A percentile compares a stretch with the other conserved stretches of the same genome.
Evolutionary conservation across 805 yeast genomes (phyloP).

Genomic region (Sugiyamaella qingdaonensis): DNA sequence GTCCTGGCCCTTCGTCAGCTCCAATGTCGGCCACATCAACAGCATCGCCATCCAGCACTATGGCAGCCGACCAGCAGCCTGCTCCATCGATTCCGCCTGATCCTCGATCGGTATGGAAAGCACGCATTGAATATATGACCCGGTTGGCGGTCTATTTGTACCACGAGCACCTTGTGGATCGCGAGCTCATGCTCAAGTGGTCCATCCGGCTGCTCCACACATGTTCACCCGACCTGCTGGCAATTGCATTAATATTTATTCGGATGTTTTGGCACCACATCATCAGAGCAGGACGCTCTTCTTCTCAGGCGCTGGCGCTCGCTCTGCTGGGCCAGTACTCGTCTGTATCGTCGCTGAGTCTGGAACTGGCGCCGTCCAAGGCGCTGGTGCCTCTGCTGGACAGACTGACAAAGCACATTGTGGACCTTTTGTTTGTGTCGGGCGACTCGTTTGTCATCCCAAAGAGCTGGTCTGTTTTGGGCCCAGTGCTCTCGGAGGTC

Average conservation of each 20-base stretch:
- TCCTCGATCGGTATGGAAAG: slow-evolving; percentile 38
- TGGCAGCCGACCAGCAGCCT: neutral
- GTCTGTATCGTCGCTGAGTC: slow-evolving; percentile 26
- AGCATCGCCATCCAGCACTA: neutral
- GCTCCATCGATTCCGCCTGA: neutral
- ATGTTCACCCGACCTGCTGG: slow-evolving; percentile 39
- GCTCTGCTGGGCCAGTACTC: slow-evolving; percentile 43
- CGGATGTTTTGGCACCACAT: slow-evolving; percentile 71
- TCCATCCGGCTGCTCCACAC: slow-evolving; percentile 49
- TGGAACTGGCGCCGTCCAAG: slow-evolving; percentile 17
- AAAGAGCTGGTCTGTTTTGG: slow-evolving; percentile 27
- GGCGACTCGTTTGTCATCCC: slow-evolving; percentile 34
- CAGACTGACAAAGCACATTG: slow-evolving; percentile 16
- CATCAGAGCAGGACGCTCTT: slow-evolving; percentile 44
- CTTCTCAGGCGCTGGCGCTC: slow-evolving; percentile 64
- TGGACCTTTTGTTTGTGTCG: slow-evolving; percentile 21
- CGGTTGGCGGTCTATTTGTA: slow-evolving; percentile 61
- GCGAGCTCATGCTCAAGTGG: slow-evolving; percentile 58
- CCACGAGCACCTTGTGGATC: slow-evolving; percentile 63
- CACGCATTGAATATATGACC: slow-evolving; percentile 55
- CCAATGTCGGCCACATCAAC: neutral
- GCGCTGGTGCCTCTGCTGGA: slow-evolving; percentile 26
- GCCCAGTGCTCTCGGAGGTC: slow-evolving; percentile 27
- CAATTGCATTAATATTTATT: slow-evolving; percentile 49
- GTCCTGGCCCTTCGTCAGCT: neutral